A percentile compares a stretch with the other conserved stretches of the same genome.
phyloP scores from a whole-genome alignment of 164 flowering plant species.

The Tetracentron sinense region DNA sequence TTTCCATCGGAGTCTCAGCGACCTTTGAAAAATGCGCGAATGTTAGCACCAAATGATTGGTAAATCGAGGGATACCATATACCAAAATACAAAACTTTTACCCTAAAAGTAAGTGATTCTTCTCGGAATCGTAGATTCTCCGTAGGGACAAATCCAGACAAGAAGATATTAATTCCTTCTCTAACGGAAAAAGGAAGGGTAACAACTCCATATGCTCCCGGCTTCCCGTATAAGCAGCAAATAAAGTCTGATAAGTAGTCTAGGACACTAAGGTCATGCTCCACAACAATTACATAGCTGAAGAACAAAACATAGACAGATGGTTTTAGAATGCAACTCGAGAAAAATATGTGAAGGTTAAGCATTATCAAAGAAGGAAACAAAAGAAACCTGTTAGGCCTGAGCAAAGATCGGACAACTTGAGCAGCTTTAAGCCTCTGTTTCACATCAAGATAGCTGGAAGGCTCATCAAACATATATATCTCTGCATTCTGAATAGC shows the following conservation, averaged over 20 bases:
- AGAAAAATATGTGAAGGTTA: not conserved
- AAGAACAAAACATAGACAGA: conserved; percentile 7
- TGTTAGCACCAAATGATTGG: not conserved
- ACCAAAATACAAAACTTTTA: conserved; percentile 6
- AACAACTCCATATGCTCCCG: conserved; percentile 81
- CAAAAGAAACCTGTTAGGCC: conserved; percentile 52
- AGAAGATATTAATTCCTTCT: conserved; percentile 77
- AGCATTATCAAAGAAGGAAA: not conserved
- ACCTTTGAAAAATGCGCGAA: conserved; percentile 38
- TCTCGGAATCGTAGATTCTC: conserved; percentile 76
- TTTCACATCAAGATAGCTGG: conserved; percentile 83
- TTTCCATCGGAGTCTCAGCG: conserved; percentile 77
- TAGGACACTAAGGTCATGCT: conserved; percentile 80
- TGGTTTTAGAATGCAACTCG: no score
- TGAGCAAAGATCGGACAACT: conserved; percentile 69
- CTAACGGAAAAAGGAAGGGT: conserved; percentile 84
- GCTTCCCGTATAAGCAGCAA: conserved; percentile 80
- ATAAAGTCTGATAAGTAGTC: conserved; percentile 83
- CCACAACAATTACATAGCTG: conserved; percentile 87
- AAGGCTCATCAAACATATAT: conserved; percentile 85
- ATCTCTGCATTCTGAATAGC: conserved; percentile 76
- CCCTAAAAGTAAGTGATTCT: conserved; percentile 78
- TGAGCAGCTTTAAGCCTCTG: conserved; percentile 85
- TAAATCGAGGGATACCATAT: not conserved
- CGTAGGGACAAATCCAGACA: conserved; percentile 81